Conservation (phyloP, 805 yeast species). For the Candida sanyiensis region DNA sequence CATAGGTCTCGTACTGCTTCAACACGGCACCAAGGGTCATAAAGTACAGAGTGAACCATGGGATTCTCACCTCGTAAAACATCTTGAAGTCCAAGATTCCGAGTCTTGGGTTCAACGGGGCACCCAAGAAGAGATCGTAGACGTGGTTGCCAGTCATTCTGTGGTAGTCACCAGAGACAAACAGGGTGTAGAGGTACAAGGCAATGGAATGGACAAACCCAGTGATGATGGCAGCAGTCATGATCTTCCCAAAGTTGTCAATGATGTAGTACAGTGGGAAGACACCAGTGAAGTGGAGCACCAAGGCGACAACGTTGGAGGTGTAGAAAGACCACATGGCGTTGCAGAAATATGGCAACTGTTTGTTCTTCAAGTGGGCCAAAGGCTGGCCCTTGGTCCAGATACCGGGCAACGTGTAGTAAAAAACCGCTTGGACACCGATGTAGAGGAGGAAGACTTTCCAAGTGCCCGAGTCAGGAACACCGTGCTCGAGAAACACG, state of each 20-base stretch:
- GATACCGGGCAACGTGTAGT: constrained; percentile 83
- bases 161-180: constrained; percentile 69
- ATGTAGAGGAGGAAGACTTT: constrained; percentile 66
- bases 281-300: constrained; percentile 66
- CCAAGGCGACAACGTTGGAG: constrained; percentile 50
- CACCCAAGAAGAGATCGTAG: constrained; percentile 95
- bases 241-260: constrained; percentile 83
- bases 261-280: constrained; percentile 71
- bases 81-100: constrained; percentile 91
- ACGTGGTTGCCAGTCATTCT: constrained; percentile 87
- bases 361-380: constrained; percentile 69
- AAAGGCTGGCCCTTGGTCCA: constrained; percentile 96
- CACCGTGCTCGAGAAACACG: constrained; percentile 44
- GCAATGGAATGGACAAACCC: constrained; percentile 67
- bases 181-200: constrained; percentile 64
- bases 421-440: constrained; percentile 62
- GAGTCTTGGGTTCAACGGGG: constrained; percentile 91
- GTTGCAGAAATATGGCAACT: constrained; percentile 89
- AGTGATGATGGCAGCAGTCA: constrained; percentile 82
- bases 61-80: constrained; percentile 96
- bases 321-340: constrained; percentile 82
- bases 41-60: constrained; percentile 90
- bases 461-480: constrained; percentile 61
- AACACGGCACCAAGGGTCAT: constrained; percentile 67
- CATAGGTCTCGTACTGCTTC: constrained; percentile 77